A percentile compares a stretch with the other conserved stretches of the same genome.
phyloP scores from a whole-genome alignment of 1,284 basidiomycete species.

The Cronartium ribicola region DNA sequence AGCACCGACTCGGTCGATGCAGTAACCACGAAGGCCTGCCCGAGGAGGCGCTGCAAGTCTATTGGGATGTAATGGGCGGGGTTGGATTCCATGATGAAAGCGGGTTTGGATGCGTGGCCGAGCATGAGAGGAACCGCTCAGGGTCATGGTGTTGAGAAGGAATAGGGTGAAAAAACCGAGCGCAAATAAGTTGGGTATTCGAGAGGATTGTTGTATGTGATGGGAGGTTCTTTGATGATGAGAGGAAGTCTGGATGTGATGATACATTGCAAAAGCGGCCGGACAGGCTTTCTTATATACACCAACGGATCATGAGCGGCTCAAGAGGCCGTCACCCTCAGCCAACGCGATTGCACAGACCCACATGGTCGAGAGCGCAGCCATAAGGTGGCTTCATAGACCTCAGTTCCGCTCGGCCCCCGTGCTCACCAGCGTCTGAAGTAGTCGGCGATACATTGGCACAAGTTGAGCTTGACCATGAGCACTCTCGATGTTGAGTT shows the following conservation, averaged over 20 bases:
- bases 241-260: background rate
- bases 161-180: background rate
- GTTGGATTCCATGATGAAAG: slow-evolving; percentile 7
- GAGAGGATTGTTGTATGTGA: background rate
- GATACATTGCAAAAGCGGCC: background rate
- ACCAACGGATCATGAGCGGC: background rate
- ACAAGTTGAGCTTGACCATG: too few species aligned
- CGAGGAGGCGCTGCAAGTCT: background rate
- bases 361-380: too few species aligned
- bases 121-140: background rate
- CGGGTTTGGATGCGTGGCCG: slow-evolving; percentile 6
- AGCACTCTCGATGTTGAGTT: background rate
- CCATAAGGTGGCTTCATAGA: too few species aligned
- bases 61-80: background rate
- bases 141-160: background rate
- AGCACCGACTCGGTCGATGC: background rate
- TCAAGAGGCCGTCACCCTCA: background rate
- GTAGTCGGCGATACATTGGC: too few species aligned
- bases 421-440: too few species aligned
- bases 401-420: too few species aligned
- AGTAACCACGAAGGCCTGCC: background rate
- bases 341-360: too few species aligned
- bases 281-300: background rate
- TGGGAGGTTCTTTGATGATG: background rate
- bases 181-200: background rate